A percentile compares a stretch with the other conserved stretches of the same genome.
Conservation (phyloP, 257 asterid species). For the Knoxia roxburghii region DNA sequence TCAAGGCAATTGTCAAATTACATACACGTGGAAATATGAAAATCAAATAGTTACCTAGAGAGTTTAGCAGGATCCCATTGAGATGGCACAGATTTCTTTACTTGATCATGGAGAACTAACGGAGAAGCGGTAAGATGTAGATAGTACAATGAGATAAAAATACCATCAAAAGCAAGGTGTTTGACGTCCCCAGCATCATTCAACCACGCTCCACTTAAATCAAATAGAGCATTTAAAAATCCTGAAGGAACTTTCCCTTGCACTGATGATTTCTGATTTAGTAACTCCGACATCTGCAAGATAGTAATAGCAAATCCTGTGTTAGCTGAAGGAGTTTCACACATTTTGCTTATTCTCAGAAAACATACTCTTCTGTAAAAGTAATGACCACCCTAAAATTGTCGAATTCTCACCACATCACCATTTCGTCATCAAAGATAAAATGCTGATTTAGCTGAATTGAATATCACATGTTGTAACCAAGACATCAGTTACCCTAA, state of each 20-base stretch:
- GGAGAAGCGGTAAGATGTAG: slow-evolving; percentile 85
- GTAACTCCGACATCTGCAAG: slow-evolving; percentile 93
- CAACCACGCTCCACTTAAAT: slow-evolving; percentile 89
- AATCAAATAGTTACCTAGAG: slow-evolving; percentile 49
- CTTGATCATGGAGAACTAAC: slow-evolving; percentile 76
- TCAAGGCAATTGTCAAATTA: background rate
- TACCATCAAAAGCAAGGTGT: slow-evolving; percentile 86
- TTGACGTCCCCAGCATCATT: slow-evolving; percentile 85
- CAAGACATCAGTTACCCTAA: no score
- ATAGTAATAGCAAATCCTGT: background rate
- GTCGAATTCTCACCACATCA: background rate
- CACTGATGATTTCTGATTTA: slow-evolving; percentile 80
- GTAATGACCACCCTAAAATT: background rate
- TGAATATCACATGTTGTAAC: background rate
- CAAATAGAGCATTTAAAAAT: slow-evolving; percentile 76
- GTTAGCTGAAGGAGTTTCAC: background rate
- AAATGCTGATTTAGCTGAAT: background rate
- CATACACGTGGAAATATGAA: background rate
- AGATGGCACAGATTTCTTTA: slow-evolving; percentile 87
- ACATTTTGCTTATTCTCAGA: background rate
- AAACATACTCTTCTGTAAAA: background rate
- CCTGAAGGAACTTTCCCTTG: slow-evolving; percentile 98
- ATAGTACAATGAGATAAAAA: slow-evolving; percentile 78
- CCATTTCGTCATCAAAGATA: background rate
- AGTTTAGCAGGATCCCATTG: slow-evolving; percentile 89